These are phyloP conservation scores for Phlebiopsis flavidoalba DNA, from an alignment of 768 basidiomycete genomes.

Conservation along the genomic window DNA sequence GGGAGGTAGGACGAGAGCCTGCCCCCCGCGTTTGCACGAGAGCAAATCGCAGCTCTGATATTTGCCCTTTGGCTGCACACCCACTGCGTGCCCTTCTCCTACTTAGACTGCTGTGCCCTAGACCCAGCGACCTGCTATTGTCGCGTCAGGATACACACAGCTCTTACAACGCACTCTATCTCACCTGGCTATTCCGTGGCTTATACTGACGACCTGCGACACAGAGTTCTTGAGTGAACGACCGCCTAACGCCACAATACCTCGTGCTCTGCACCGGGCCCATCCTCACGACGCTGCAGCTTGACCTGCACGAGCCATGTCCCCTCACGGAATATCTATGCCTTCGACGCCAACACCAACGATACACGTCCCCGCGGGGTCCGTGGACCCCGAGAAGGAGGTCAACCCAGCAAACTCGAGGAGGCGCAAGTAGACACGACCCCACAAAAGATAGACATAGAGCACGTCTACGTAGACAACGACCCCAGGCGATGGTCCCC, in stretches of 20 bases:
- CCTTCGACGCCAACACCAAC: not conserved
- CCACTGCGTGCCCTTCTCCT: not conserved
- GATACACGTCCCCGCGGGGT: not conserved
- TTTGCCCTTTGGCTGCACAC: not conserved
- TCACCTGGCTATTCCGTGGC: too few species aligned
- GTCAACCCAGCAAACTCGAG: not conserved
- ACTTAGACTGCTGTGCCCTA: not conserved
- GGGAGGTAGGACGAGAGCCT: too few species aligned
- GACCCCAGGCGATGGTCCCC: conserved; percentile 24
- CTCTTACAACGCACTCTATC: too few species aligned
- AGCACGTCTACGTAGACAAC: conserved; percentile 21
- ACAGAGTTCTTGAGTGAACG: not conserved
- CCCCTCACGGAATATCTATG: not conserved
- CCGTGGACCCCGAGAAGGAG: not conserved
- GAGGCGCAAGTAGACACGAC: not conserved
- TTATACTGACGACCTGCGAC: not conserved
- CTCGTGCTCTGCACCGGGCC: too few species aligned
- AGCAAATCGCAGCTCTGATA: not conserved
- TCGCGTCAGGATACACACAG: too few species aligned
- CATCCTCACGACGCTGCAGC: not conserved
- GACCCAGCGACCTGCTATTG: not conserved
- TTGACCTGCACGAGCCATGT: not conserved
- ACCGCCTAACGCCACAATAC: not conserved
- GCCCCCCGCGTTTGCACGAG: too few species aligned
- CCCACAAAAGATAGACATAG: conserved; percentile 15